Base-by-base conservation (phyloP, 345 rosid species). In the Lagerstroemia speciosa region DNA sequence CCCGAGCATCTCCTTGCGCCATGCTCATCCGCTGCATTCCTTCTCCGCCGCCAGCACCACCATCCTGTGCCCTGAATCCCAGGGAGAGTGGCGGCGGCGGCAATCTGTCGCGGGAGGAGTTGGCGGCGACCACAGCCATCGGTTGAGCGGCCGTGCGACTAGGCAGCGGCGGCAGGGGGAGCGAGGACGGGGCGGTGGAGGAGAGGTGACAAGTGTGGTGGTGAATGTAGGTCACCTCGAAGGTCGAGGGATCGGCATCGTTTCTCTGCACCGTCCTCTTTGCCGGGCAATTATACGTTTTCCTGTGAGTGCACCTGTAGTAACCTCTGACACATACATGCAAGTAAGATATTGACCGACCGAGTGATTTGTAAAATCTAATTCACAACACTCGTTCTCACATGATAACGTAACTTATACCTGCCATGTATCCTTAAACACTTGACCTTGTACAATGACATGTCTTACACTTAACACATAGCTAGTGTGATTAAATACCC, bases 251-350 rank as follows among this genome's bases (percentile, higher is more conserved):
- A 74, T 93, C 88, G 16, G 79, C 74, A 64, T 89, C 82, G 3
- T 85, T 72, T 4, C 93, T 85, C 75, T 93, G 97, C 0, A 90
- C 97, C 74, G 82, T 89, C 75, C 91, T 93, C 78, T 93, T 93
- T 29, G 98, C 98, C 0, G 87, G 88, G 66, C 98, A 93, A 0
- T 87, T 70, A 79, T 90, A 90, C 74, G 85, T 20, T 68, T 85
- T 93, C 29, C 84, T 90, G 73, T 93, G 96, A 32, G 97, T 90
- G 74, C 98, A 93, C 67, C 94, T 81, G 78, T 82, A 90, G 71
- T 93, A 93, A 16, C 86, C 80, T 86, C 98, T 93, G 79, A 53
- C 32, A 71, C 16, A 37, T 0, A 24, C 27, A 52, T 17, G 31
- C 62, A 27, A 58, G 22, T 62, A 2, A 62, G 3, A 62, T 0